Evolutionary conservation across 495 filamentous ascomycete species (phyloP).

Genomic region (Symbiotaphrina buchneri): DNA sequence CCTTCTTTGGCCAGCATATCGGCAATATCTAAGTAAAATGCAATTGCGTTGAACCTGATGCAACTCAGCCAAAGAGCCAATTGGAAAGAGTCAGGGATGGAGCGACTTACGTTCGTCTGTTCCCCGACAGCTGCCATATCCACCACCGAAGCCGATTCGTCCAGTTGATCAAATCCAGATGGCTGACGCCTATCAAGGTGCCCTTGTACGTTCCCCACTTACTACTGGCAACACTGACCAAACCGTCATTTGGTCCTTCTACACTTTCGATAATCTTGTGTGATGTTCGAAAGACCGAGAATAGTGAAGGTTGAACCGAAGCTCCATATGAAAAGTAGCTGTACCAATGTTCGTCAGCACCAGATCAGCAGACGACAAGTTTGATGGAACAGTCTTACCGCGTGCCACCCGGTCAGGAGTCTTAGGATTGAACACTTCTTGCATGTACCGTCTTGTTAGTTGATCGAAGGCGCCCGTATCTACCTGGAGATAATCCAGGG

Average conservation of each 20-base stretch:
- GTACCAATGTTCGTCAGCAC: conserved; percentile 1
- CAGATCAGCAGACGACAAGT: neutral
- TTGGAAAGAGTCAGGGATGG: conserved; percentile 1
- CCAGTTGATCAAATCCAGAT: conserved; percentile 94
- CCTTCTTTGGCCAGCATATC: conserved; percentile 64
- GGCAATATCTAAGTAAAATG: conserved; percentile 81
- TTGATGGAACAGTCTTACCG: conserved; percentile 13
- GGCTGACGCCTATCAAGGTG: conserved; percentile 68
- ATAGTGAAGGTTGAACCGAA: conserved; percentile 37
- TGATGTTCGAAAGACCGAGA: conserved; percentile 51
- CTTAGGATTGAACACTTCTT: conserved; percentile 55
- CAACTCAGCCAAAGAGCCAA: conserved; percentile 5
- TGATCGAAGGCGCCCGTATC: conserved; percentile 72
- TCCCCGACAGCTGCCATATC: conserved; percentile 40
- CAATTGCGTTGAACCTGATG: conserved; percentile 80
- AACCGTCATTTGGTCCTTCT: conserved; percentile 80
- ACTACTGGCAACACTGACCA: conserved; percentile 72
- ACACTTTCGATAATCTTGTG: conserved; percentile 40
- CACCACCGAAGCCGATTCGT: conserved; percentile 62
- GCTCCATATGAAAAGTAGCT: conserved; percentile 89
- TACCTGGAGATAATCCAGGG: conserved; percentile 40
- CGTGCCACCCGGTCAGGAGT: conserved; percentile 54
- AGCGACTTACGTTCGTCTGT: conserved; percentile 37
- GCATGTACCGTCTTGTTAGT: conserved; percentile 65
- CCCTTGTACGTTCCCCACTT: conserved; percentile 88